Conservation (phyloP, 225 moss, liverwort and hornwort genomes). For the Anthoceros angustus region DNA sequence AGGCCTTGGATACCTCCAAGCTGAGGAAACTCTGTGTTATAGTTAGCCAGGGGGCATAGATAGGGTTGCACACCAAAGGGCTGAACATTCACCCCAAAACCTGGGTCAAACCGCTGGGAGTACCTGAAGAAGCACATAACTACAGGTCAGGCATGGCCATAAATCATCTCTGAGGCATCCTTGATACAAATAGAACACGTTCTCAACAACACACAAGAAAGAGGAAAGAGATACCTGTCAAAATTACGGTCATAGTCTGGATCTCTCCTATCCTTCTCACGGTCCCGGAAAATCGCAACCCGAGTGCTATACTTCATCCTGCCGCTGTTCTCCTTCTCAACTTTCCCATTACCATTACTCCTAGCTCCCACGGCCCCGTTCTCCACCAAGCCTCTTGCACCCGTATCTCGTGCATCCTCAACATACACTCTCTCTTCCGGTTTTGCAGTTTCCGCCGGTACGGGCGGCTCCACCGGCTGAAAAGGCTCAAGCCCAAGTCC, state of each 20-base stretch:
- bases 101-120: constrained; percentile 90
- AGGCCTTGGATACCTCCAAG: constrained; percentile 64
- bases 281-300: constrained; percentile 91
- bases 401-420: constrained; percentile 27
- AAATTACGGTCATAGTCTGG: constrained; percentile 95
- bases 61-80: constrained; percentile 66
- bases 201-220: background rate
- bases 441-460: constrained; percentile 27
- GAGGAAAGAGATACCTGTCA: constrained; percentile 24
- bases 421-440: constrained; percentile 40
- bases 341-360: constrained; percentile 28
- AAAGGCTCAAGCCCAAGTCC: constrained; percentile 23
- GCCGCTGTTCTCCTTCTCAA: constrained; percentile 26
- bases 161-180: background rate
- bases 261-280: constrained; percentile 92
- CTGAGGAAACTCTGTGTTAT: constrained; percentile 97
- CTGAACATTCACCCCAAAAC: constrained; percentile 70
- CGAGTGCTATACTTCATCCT: constrained; percentile 42
- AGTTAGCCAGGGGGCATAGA: constrained; percentile 78
- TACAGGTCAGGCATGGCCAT: background rate
- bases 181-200: background rate
- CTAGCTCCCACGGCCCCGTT: constrained; percentile 16
- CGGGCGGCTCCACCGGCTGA: constrained; percentile 23
- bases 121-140: constrained; percentile 35
- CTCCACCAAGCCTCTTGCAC: constrained; percentile 25